phyloP scores from a whole-genome alignment of 768 basidiomycete species.

The Trametes maxima region DNA sequence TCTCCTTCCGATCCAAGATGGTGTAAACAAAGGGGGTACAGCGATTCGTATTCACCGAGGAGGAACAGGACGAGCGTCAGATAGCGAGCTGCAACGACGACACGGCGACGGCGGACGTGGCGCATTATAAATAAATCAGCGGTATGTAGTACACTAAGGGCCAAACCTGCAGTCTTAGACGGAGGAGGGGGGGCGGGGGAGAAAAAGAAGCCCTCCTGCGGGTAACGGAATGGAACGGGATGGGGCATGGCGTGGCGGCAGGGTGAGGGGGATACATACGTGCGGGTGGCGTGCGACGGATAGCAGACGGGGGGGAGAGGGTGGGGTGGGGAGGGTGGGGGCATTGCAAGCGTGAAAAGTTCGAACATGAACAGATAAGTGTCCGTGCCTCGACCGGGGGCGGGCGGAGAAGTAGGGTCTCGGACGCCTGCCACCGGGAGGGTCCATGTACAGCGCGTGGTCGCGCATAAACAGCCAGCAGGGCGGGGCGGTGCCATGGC shows the following conservation, averaged over 20 bases:
- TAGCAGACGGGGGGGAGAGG: neutral
- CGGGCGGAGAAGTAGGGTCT: neutral
- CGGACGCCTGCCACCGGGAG: slow-evolving; percentile 1
- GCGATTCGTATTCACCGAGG: too few relatives aligned
- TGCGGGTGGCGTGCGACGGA: too few relatives aligned
- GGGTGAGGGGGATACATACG: slow-evolving; percentile 2
- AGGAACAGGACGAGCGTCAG: neutral
- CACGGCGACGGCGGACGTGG: neutral
- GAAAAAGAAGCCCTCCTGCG: slow-evolving; percentile 10
- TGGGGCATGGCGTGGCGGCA: neutral
- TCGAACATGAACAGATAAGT: neutral
- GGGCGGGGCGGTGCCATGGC: neutral
- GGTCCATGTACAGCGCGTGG: slow-evolving; percentile 1
- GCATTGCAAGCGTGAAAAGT: neutral
- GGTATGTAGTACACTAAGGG: slow-evolving; percentile 22
- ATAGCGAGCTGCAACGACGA: too few relatives aligned
- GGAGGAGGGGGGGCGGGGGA: neutral
- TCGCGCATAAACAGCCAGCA: neutral
- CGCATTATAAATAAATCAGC: slow-evolving; percentile 26
- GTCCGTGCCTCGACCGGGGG: slow-evolving; percentile 17
- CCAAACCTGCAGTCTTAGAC: slow-evolving; percentile 1
- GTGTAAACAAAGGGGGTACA: too few relatives aligned
- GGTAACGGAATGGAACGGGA: neutral
- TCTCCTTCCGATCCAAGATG: too few relatives aligned
- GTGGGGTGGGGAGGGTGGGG: neutral